These are phyloP conservation scores for Toxoplasma gondii DNA, from an alignment of 169 alveolate genomes.

Conservation along the genomic window DNA sequence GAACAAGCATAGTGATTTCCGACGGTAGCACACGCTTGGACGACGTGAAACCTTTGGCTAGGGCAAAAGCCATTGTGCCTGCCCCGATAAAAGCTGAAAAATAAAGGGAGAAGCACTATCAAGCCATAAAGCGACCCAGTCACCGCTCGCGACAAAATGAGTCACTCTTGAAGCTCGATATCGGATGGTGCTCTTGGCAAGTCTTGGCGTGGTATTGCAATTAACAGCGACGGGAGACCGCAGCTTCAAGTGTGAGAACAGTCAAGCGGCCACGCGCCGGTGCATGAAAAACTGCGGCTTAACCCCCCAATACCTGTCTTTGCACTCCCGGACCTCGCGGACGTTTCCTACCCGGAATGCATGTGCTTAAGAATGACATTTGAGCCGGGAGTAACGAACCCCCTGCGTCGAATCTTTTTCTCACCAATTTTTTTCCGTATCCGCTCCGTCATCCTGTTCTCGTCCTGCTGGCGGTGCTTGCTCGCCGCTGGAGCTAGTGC, in stretches of 20 bases:
- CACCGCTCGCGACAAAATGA: no score
- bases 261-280: no score
- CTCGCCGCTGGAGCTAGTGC: background rate
- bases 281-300: no score
- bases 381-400: no score
- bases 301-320: no score
- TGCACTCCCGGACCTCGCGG: no score
- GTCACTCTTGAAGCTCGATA: no score
- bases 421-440: conserved; percentile 15
- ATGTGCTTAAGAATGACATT: no score
- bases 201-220: background rate
- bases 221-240: no score
- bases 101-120: background rate
- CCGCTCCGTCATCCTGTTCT: background rate
- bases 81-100: conserved; percentile 25
- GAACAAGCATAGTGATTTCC: conserved; percentile 33
- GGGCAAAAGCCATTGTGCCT: conserved; percentile 42
- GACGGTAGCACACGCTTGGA: conserved; percentile 32
- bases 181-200: background rate
- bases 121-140: background rate
- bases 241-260: no score
- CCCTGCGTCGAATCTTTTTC: background rate
- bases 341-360: no score
- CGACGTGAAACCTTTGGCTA: conserved; percentile 38
- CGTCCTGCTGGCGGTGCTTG: background rate